Evolutionary conservation across 1,284 basidiomycete species (phyloP).

Genomic region (Boletus sp.): DNA sequence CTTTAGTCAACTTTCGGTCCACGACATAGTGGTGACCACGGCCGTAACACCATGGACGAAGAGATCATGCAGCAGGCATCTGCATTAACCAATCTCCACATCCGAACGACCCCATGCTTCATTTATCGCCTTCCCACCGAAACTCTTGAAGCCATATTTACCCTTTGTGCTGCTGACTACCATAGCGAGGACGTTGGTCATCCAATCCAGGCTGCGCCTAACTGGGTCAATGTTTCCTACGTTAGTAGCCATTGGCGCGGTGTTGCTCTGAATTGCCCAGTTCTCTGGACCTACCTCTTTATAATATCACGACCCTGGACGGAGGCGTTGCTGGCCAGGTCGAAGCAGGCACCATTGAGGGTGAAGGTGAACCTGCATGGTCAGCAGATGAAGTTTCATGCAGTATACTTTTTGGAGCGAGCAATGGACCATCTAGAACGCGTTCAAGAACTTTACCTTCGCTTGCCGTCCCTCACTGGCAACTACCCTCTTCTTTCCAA

Average conservation of each 20-base stretch:
- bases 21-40: too few species aligned
- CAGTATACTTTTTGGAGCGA: background rate
- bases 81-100: background rate
- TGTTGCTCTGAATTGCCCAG: background rate
- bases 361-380: conserved; percentile 14
- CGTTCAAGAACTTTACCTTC: conserved; percentile 8
- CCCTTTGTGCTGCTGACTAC: background rate
- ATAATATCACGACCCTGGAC: conserved; percentile 31
- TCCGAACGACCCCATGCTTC: background rate
- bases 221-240: background rate
- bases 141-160: background rate
- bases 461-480: background rate
- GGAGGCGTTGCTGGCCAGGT: conserved; percentile 39
- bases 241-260: background rate
- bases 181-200: background rate
- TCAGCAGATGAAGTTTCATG: background rate
- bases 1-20: too few species aligned
- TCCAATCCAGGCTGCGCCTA: background rate
- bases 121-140: background rate
- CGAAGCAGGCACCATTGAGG: conserved; percentile 36
- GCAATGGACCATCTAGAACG: background rate
- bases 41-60: background rate
- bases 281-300: conserved; percentile 37
- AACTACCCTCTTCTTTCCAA: background rate
- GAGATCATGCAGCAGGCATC: background rate